Evolutionary conservation across 495 filamentous ascomycete species (phyloP).

Genomic region (Evernia prunastri): DNA sequence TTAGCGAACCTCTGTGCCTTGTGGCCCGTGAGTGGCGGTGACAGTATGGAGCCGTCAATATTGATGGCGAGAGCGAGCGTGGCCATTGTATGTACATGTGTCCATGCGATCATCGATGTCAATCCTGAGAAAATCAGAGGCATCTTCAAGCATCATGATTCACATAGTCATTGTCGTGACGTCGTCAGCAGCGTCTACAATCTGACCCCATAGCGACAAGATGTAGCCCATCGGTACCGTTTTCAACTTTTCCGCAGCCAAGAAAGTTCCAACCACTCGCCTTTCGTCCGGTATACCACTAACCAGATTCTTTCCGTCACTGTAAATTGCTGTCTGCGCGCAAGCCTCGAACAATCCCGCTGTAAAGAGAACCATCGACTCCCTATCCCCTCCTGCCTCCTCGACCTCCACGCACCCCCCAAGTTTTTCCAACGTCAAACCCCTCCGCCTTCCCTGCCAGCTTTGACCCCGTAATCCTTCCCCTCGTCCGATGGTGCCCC

Average conservation of each 20-base stretch:
- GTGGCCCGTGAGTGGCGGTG: too few species aligned
- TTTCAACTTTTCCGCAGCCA: background rate
- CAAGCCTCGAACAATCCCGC: background rate
- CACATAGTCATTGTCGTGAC: background rate
- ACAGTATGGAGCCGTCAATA: too few species aligned
- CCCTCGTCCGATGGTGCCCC: background rate
- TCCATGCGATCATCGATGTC: background rate
- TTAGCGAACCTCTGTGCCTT: too few species aligned
- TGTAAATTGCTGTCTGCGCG: background rate
- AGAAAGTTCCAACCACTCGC: background rate
- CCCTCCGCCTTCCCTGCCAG: constrained; percentile 14
- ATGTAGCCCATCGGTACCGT: background rate
- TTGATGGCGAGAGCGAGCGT: too few species aligned
- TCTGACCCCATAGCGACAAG: background rate
- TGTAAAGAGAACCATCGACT: too few species aligned
- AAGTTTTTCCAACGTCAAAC: background rate
- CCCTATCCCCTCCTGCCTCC: background rate
- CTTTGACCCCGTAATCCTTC: constrained; percentile 11
- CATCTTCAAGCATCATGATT: background rate
- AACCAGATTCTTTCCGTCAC: background rate
- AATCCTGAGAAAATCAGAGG: background rate
- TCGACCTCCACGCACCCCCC: background rate
- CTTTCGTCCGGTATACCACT: background rate
- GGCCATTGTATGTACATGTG: too few species aligned
- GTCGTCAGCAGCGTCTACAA: background rate